Evolutionary conservation across 2,329 filamentous ascomycete species (phyloP), one percentile per base, ranked within the genome.

Genomic region (Rugonectria rugulosa): DNA sequence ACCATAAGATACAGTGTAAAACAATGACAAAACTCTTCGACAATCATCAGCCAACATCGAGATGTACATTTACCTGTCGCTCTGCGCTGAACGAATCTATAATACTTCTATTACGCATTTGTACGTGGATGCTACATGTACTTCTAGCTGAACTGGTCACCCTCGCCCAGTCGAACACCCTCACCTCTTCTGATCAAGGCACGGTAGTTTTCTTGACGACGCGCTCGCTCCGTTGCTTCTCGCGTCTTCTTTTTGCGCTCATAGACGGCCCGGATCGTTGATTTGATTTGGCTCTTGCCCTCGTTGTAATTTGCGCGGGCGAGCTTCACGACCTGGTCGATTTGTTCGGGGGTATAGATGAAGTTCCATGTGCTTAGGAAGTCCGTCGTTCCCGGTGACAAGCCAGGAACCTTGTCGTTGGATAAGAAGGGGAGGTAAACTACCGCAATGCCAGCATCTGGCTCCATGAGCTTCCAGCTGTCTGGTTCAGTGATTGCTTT

Each of bases 351-450:
- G 2, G 90, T 96, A 73, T 98, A 99, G 24, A 97, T 88, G 71
- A 98, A 98, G 71, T 99, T 99, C 95, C 95, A 99, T 0, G 95
- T 99, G 64, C 87, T 91, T 79, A 98, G 86, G 74, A 92, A 98
- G 57, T 97, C 92, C 48, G 86, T 90, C 3, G 83, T 85, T 20
- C 88, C 87, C 0, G 95, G 95, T 63, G 97, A 89, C n/a, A 98
- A 88, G 37, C 86, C 90, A 0, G 88, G 83, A 0, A 92, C 88
- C 57, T 89, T 88, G 0, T 88, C 83, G 71, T 99, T 98, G 23
- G 89, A 85, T 12, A 98, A 79, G 59, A 97, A 88, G 0, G 95
- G 95, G 67, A 97, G 88, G 75, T 99, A 99, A 14, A 96, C 81
- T 4, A 99, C 88, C 0, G 93, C 85, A 34, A 99, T 89, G 14